A percentile compares a stretch with the other conserved stretches of the same genome.
These are phyloP conservation scores for Exophiala aquamarina DNA, from an alignment of 2,329 filamentous ascomycete genomes.

Conservation along the genomic window DNA sequence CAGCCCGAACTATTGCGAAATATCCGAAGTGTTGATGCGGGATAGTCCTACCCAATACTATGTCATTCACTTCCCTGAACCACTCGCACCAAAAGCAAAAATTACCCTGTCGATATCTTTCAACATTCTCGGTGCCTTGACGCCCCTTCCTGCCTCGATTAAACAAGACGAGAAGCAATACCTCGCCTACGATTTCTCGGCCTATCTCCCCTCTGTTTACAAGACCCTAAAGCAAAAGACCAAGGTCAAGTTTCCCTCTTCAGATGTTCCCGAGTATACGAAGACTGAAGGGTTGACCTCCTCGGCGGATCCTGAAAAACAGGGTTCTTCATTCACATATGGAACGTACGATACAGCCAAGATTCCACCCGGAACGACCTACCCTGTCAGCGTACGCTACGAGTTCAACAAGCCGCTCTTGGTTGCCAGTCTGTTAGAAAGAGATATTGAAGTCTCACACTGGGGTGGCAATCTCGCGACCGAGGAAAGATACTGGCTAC, in stretches of 20 bases:
- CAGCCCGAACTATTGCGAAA: constrained; percentile 10
- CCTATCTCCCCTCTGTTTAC: constrained; percentile 82
- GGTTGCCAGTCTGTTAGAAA: constrained; percentile 75
- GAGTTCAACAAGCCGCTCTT: constrained; percentile 92
- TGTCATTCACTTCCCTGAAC: constrained; percentile 72
- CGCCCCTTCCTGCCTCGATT: constrained; percentile 77
- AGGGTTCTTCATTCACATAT: constrained; percentile 84
- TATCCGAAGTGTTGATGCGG: constrained; percentile 1
- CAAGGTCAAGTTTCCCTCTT: constrained; percentile 82
- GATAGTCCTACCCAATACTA: constrained; percentile 75
- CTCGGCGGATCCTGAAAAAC: constrained; percentile 71
- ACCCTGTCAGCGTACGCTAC: constrained; percentile 78
- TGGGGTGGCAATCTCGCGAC: constrained; percentile 97
- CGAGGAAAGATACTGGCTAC: constrained; percentile 88
- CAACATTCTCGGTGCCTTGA: constrained; percentile 74
- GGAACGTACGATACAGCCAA: constrained; percentile 73
- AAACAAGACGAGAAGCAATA: constrained; percentile 85
- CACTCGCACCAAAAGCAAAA: constrained; percentile 73
- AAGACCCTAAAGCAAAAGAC: constrained; percentile 91
- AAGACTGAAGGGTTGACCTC: constrained; percentile 60
- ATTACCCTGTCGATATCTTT: constrained; percentile 87
- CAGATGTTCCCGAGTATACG: constrained; percentile 82
- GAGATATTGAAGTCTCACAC: constrained; percentile 92
- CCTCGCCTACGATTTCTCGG: constrained; percentile 80
- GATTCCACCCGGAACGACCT: constrained; percentile 71